Evolutionary conservation across 768 basidiomycete species (phyloP).

Genomic region (Lactarius indigo): DNA sequence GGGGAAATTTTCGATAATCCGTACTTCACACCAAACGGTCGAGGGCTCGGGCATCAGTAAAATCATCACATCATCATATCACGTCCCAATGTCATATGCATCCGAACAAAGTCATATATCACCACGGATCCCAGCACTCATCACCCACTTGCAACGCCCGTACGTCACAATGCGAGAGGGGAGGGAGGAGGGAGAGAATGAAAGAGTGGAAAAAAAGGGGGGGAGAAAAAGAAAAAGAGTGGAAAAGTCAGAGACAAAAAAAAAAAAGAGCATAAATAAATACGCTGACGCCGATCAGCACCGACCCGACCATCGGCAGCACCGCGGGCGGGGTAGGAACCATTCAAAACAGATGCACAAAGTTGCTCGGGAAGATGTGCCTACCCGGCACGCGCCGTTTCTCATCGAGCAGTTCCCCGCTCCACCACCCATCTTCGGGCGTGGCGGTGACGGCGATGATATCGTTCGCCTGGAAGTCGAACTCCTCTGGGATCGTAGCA

Average conservation of each 20-base stretch:
- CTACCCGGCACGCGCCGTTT: constrained; percentile 63
- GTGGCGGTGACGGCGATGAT: constrained; percentile 94
- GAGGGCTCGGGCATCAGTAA: neutral
- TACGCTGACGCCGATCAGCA: neutral
- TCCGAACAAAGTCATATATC: neutral
- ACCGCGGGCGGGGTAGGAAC: neutral
- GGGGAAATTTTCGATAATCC: neutral
- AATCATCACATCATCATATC: neutral
- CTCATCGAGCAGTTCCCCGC: constrained; percentile 81
- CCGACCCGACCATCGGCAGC: too few species aligned
- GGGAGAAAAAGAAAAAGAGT: neutral
- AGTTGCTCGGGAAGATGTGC: constrained; percentile 86
- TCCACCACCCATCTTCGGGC: constrained; percentile 98
- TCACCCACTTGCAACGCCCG: neutral
- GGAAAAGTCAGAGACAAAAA: neutral
- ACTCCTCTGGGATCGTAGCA: constrained; percentile 87
- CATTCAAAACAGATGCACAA: constrained; percentile 69
- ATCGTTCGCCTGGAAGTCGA: constrained; percentile 93
- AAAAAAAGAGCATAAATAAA: constrained; percentile 5
- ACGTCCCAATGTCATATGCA: neutral
- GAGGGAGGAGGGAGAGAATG: too few species aligned
- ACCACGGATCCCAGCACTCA: neutral
- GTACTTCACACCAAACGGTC: neutral
- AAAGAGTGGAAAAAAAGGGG: neutral
- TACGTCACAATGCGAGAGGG: neutral